A percentile compares a stretch with the other conserved stretches of the same genome.
Evolutionary conservation across 2,329 filamentous ascomycete species (phyloP).

Genomic region (Talaromyces sp.): DNA sequence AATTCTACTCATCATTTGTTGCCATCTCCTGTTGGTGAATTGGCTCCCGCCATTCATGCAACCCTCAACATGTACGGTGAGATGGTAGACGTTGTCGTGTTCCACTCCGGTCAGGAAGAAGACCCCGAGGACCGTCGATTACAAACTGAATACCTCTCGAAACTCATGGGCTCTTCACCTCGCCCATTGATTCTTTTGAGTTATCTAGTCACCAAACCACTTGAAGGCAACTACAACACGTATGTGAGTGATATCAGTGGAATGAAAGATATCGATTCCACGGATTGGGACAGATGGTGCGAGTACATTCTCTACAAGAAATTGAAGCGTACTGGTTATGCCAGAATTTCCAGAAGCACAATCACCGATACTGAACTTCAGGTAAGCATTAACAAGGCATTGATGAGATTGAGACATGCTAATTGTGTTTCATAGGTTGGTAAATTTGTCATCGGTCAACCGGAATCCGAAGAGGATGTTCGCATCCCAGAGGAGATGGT

Average conservation of each 20-base stretch:
- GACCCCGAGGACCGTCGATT: constrained; percentile 86
- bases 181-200: constrained; percentile 81
- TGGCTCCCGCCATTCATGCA: constrained; percentile 95
- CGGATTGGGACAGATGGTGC: constrained; percentile 97
- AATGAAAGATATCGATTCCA: constrained; percentile 92
- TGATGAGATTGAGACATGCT: neutral
- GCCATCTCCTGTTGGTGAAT: constrained; percentile 87
- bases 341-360: constrained; percentile 78
- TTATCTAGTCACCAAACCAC: constrained; percentile 87
- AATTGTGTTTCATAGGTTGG: constrained; percentile 55
- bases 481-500: constrained; percentile 71
- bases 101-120: constrained; percentile 98
- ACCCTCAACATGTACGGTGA: constrained; percentile 90
- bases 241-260: constrained; percentile 83
- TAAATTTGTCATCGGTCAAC: constrained; percentile 82
- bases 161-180: constrained; percentile 78
- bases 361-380: constrained; percentile 98
- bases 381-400: constrained; percentile 45
- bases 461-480: constrained; percentile 60
- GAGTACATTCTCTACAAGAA: constrained; percentile 97
- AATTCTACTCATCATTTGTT: constrained; percentile 96
- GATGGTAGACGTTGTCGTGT: constrained; percentile 89
- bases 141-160: constrained; percentile 79
- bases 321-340: constrained; percentile 80
- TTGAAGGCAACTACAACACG: constrained; percentile 92